Evolutionary conservation across 352 stramenopile genomes (phyloP), one percentile per base, ranked within the genome.

Genomic region (Globisporangium spiculum): DNA sequence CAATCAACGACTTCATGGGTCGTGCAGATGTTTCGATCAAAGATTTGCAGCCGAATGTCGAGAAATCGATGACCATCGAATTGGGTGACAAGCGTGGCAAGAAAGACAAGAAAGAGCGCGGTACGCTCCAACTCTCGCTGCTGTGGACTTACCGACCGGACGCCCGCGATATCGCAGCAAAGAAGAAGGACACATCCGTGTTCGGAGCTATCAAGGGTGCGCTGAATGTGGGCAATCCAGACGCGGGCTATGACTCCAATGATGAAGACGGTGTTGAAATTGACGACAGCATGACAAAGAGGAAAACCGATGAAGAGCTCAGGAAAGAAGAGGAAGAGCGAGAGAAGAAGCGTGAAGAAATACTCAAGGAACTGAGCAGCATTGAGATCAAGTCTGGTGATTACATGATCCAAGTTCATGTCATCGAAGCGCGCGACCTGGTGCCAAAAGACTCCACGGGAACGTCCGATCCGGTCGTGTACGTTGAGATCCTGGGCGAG

Each of bases 401-500:
- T 72, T 97, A 96, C 71, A 81, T 88, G 59, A 79, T 97, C 8
- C 89, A 96, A 61, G 86, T 98, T 20, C 92, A 97, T 65, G 66
- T 97, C 36, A 97, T 98, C 65, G 90, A 98, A 78, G 89, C 84
- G 12, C 83, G 90, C 12, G 89, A 97, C 32, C 75, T 98, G 1
- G 89, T 97, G 27, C 79, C 85, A 0, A 97, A 97, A 65, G 89
- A 97, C 56, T 77, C 86, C 0, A 92, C 92, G 0, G 93, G 93
- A 2, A 97, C 88, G 16, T 96, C 87, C 1, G 94, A 98, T 65
- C 94, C 94, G 0, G 91, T 98, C 24, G 91, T 97, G 56, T 97
- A 96, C 55, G 88, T 97, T 20, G 86, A 94, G 68, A 84, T 94
- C 0, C 80, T 97, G 14, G 85, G 81, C 26, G 86, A 97, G 56